A percentile compares a stretch with the other conserved stretches of the same genome.
Evolutionary conservation across 495 filamentous ascomycete genomes (phyloP).

Genomic region (Daldinia concentrica): DNA sequence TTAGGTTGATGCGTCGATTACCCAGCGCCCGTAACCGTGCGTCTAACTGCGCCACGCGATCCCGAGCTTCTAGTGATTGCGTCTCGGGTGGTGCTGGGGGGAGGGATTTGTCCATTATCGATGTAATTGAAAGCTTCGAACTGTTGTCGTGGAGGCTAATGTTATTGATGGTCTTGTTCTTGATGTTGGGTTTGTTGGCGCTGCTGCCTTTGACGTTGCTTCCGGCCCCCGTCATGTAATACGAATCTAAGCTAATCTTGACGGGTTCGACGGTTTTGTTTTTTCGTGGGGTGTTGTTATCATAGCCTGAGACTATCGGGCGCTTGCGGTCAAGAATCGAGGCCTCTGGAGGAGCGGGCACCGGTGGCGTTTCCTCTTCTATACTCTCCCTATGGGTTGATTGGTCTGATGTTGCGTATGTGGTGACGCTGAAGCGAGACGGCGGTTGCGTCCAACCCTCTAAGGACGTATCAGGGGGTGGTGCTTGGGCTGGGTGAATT

Average conservation of each 20-base stretch:
- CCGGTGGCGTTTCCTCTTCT: constrained; percentile 46
- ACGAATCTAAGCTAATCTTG: constrained; percentile 44
- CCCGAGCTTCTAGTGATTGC: constrained; percentile 51
- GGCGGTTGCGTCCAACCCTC: constrained; percentile 60
- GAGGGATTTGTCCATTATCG: constrained; percentile 56
- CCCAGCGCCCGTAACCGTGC: constrained; percentile 71
- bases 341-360: constrained; percentile 45
- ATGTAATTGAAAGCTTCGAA: background rate
- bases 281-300: constrained; percentile 17
- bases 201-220: background rate
- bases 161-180: constrained; percentile 9
- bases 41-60: constrained; percentile 73
- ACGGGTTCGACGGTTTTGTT: constrained; percentile 34
- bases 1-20: constrained; percentile 73
- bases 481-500: constrained; percentile 19
- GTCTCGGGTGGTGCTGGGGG: constrained; percentile 8
- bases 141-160: background rate
- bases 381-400: constrained; percentile 66
- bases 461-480: constrained; percentile 28
- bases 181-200: background rate
- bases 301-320: constrained; percentile 43
- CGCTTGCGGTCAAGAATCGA: constrained; percentile 53
- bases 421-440: constrained; percentile 79
- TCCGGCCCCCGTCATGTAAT: constrained; percentile 27
- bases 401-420: constrained; percentile 66